Evolutionary conservation across 139 green algal genomes (phyloP).

Genomic region (Tetradesmus obliquus): DNA sequence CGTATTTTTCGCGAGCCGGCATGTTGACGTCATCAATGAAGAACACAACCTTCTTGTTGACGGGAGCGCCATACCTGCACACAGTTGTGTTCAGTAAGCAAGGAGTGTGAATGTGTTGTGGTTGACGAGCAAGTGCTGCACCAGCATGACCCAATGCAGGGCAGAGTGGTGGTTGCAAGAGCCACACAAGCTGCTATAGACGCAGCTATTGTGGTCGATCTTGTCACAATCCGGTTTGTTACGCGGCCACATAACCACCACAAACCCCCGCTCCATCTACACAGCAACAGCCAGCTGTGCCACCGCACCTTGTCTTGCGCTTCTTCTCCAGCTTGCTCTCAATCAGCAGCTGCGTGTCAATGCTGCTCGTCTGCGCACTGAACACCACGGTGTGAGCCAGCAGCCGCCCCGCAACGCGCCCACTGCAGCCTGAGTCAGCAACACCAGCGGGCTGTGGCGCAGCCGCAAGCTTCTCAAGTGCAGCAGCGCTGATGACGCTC

Average conservation of each 20-base stretch:
- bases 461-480: constrained; percentile 60
- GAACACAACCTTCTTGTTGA: constrained; percentile 85
- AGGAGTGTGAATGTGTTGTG: neutral
- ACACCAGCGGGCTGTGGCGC: neutral
- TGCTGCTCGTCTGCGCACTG: constrained; percentile 81
- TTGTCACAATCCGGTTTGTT: too few relatives aligned
- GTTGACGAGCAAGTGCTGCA: neutral
- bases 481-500: constrained; percentile 70
- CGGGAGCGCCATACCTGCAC: constrained; percentile 73
- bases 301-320: constrained; percentile 81
- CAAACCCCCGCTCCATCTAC: neutral
- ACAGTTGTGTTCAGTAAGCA: neutral
- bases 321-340: constrained; percentile 89
- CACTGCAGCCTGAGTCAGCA: neutral
- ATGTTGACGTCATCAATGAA: constrained; percentile 96
- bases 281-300: constrained; percentile 52
- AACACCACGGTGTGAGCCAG: constrained; percentile 86
- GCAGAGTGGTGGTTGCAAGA: neutral
- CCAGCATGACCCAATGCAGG: neutral
- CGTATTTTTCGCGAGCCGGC: constrained; percentile 85
- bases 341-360: constrained; percentile 81
- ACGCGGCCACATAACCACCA: neutral
- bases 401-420: constrained; percentile 39
- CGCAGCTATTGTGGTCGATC: too few relatives aligned
- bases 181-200: too few relatives aligned